Evolutionary conservation across 192 early-diverging fungal species (phyloP).

Genomic region (Entrophospora sp.): DNA sequence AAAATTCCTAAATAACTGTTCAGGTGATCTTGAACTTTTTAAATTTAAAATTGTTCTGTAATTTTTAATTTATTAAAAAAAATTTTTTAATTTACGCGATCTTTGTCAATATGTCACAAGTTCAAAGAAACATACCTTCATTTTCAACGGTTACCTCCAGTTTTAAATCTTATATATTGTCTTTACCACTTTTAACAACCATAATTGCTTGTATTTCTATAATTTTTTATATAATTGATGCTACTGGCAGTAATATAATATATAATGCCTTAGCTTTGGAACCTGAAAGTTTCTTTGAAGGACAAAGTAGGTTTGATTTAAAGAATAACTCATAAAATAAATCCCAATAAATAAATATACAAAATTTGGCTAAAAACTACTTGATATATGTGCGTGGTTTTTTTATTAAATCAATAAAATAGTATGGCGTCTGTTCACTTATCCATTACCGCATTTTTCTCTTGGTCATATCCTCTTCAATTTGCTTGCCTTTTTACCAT

Average conservation of each 20-base stretch:
- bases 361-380: too few species aligned
- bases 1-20: too few species aligned
- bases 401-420: not conserved
- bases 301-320: not conserved
- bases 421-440: conserved; percentile 14
- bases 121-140: not conserved
- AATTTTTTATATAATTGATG: not conserved
- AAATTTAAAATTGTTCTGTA: too few species aligned
- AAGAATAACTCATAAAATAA: too few species aligned
- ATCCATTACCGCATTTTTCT: conserved; percentile 8
- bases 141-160: conserved; percentile 1
- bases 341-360: too few species aligned
- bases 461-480: conserved; percentile 13
- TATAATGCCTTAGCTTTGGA: not conserved
- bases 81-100: too few species aligned
- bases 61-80: too few species aligned
- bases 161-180: conserved; percentile 3
- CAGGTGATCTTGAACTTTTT: too few species aligned
- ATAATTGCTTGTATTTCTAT: not conserved
- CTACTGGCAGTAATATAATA: not conserved
- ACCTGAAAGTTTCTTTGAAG: not conserved
- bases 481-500: conserved; percentile 3
- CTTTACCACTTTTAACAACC: not conserved
- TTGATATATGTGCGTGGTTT: too few species aligned
- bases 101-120: too few species aligned